Base-by-base conservation (phyloP, 1,284 basidiomycete genomes). In the Cutaneotrichosporon spelunceum region DNA sequence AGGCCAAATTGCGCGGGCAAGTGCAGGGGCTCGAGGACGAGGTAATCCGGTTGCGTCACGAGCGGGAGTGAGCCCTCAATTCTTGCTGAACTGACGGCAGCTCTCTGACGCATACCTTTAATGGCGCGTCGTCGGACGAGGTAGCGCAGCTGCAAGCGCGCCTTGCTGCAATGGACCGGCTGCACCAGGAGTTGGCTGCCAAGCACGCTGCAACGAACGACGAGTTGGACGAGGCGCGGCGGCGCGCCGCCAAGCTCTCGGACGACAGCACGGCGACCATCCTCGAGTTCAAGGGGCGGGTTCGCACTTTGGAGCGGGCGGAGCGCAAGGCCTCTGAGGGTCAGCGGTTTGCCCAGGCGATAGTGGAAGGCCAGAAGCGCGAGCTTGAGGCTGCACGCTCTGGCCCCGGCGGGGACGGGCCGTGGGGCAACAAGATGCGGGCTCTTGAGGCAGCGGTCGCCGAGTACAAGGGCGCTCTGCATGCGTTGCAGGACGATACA, bases 261-360 rank as follows among this genome's bases (percentile, higher is more conserved):
- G 60, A 65, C 2, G 71, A 70, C 21, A 70, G 69, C 24, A 44
- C 62, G 16, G 45, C 52, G 6, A 61, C 66, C 7, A 67, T 74
- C 9, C 59, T 61, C 24, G 68, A 68, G 44, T 59, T 77, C 33
- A 66, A 65, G 8, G 66, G 65, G 30, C 63, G 70, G 4, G 57
- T 67, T 7, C 66, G 69, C 26, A 71, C 72, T 10, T 64, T 70
- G 6, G 73, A 74, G 62, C 66, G 76, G 23, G 76, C 78, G 50
- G 57, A 70, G 23, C 64, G 79, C 11, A 77, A 76, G 72, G 76
- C 76, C 1, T 71, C 67, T 24, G 75, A 79, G 53, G 76, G 75
- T 0, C 62, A 75, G 26, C 64, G 62, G 4, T 67, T 56, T 27
- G 76, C 75, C 5, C 78, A 79, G 56, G 61, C 64, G 50, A 65